These are phyloP conservation scores for Pontederia paniculata DNA, from an alignment of 176 grass and related monocot genomes.

Conservation along the genomic window DNA sequence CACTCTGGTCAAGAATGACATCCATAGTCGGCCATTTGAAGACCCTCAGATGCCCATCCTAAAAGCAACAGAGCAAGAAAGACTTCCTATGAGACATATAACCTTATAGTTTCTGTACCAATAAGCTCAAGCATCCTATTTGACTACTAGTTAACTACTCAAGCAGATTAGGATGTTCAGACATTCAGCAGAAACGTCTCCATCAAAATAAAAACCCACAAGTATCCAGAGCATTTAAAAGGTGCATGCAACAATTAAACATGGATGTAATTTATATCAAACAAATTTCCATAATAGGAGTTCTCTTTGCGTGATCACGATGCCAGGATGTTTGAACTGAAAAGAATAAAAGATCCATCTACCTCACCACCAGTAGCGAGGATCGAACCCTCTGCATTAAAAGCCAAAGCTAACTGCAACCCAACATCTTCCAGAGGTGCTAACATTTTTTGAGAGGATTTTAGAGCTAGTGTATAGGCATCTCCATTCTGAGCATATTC, in stretches of 20 bases:
- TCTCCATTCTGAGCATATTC: constrained; percentile 29
- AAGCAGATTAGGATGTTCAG: no score
- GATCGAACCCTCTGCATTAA: constrained; percentile 65
- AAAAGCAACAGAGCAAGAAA: constrained; percentile 10
- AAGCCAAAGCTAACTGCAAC: constrained; percentile 60
- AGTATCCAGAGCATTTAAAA: no score
- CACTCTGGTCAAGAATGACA: constrained; percentile 52
- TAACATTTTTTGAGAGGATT: constrained; percentile 37
- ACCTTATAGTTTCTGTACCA: background rate
- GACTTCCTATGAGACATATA: background rate
- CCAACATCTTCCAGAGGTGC: constrained; percentile 41
- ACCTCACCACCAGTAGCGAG: constrained; percentile 83
- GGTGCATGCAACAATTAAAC: background rate
- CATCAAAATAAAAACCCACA: background rate
- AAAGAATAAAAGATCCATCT: constrained; percentile 14
- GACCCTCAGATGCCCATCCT: constrained; percentile 85
- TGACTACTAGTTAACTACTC: no score
- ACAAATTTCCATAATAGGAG: background rate
- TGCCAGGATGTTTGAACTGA: background rate
- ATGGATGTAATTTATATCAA: background rate
- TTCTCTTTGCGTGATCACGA: background rate
- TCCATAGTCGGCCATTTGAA: constrained; percentile 86
- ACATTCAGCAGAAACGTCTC: background rate
- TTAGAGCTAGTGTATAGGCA: constrained; percentile 27
- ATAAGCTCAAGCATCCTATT: background rate